Conservation (phyloP, 2,329 filamentous ascomycete genomes). For the Davidsoniella eucalypti region DNA sequence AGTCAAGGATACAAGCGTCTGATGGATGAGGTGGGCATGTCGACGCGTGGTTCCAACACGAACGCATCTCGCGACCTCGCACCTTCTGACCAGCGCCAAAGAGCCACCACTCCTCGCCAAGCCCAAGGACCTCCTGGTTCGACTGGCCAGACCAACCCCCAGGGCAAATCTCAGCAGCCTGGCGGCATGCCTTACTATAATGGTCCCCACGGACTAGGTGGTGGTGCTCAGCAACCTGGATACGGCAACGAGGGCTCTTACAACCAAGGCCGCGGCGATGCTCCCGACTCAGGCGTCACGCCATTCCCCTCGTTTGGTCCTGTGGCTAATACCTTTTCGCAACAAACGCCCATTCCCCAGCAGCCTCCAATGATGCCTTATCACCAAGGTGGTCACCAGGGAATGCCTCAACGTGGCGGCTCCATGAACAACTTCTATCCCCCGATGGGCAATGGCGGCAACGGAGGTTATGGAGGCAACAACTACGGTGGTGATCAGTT, state of each 20-base stretch:
- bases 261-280: slow-evolving; percentile 34
- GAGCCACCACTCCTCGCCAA: slow-evolving; percentile 39
- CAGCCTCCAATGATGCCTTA: slow-evolving; percentile 26
- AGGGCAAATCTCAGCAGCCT: slow-evolving; percentile 1
- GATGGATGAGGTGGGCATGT: slow-evolving; percentile 95
- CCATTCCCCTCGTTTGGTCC: slow-evolving; percentile 34
- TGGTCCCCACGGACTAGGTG: slow-evolving; percentile 15
- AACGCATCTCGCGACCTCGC: slow-evolving; percentile 27
- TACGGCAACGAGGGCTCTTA: slow-evolving; percentile 33
- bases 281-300: slow-evolving; percentile 23
- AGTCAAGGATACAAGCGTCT: slow-evolving; percentile 93
- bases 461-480: slow-evolving; percentile 24
- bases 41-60: slow-evolving; percentile 38
- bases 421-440: slow-evolving; percentile 42
- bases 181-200: slow-evolving; percentile 36
- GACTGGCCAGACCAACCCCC: slow-evolving; percentile 21
- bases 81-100: slow-evolving; percentile 32
- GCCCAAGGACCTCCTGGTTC: slow-evolving; percentile 29
- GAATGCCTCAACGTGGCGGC: slow-evolving; percentile 37
- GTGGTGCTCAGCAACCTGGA: slow-evolving; percentile 13
- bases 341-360: slow-evolving; percentile 26
- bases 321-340: slow-evolving; percentile 36
- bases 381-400: slow-evolving; percentile 41
- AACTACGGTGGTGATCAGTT: slow-evolving; percentile 32
- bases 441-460: slow-evolving; percentile 21